Evolutionary conservation across 2,329 filamentous ascomycete species (phyloP), one percentile per base, ranked within the genome.

Genomic region (Fusarium sp.): DNA sequence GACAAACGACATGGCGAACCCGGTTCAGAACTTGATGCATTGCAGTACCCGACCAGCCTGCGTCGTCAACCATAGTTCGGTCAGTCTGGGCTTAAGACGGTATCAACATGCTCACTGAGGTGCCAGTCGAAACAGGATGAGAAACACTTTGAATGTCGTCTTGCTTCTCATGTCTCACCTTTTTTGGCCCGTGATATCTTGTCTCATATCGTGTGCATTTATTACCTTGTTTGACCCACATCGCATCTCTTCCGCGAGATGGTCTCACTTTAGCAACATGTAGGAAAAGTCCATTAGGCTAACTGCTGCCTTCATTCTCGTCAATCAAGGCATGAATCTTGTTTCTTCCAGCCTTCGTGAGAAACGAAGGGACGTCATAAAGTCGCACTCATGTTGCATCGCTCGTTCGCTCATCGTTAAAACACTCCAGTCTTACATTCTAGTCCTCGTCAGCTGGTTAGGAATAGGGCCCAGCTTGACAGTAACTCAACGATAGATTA

Each of bases 181-280:
- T 68, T 61, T 74, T 63, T 67, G 57, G 44, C 67, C 68, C 59
- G 68, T 72, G 71, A 61, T 68, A 63, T 67, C 59, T 36, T 71
- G 70, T 73, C 70, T 71, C 65, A 66, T 60, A 61, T 75, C 60
- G 47, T 64, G 57, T 65, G 55, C 49, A 38, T 70, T 44, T 55
- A 62, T 58, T 38, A 52, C 39, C 45, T 60, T 72, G 62, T 72
- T 59, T 72, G 68, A 65, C 65, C 56, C 64, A 72, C 62, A 53
- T 68, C 35, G 67, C 65, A 72, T 74, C 53, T 70, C 73, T 60
- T 56, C 42, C 44, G 13, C n/a, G 46, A 52, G 42, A 42, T 67
- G 56, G 69, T 74, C 57, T 66, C 58, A 65, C 58, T 49, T 65
- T 61, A 31, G 64, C 47, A 71, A 31, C 45, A 65, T 58, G 54